A percentile compares a stretch with the other conserved stretches of the same genome.
phyloP scores from a whole-genome alignment of 768 basidiomycete species.

The Trametes elegans region DNA sequence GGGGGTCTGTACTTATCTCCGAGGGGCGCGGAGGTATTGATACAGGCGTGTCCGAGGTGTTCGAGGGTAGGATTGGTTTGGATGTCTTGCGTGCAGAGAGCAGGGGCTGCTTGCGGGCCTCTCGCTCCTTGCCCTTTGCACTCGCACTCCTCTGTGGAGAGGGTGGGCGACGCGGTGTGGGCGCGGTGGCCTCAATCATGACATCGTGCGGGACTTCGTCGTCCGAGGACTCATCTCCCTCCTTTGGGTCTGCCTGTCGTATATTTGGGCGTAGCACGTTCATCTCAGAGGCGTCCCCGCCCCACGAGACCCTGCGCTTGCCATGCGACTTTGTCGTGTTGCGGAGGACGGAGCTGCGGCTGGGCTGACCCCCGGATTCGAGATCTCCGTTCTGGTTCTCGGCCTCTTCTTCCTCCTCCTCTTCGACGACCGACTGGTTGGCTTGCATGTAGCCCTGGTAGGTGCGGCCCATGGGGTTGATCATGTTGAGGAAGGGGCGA shows the following conservation, averaged over 20 bases:
- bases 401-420: slow-evolving; percentile 64
- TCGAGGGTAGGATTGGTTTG: slow-evolving; percentile 39
- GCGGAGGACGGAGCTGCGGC: slow-evolving; percentile 36
- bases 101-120: slow-evolving; percentile 42
- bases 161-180: slow-evolving; percentile 26
- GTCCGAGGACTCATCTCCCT: slow-evolving; percentile 65
- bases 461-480: slow-evolving; percentile 74
- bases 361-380: slow-evolving; percentile 58
- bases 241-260: slow-evolving; percentile 59
- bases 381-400: slow-evolving; percentile 47
- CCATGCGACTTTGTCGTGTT: slow-evolving; percentile 36
- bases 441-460: slow-evolving; percentile 78
- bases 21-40: slow-evolving; percentile 66
- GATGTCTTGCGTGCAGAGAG: slow-evolving; percentile 35
- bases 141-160: slow-evolving; percentile 19
- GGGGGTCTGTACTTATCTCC: slow-evolving; percentile 48
- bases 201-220: slow-evolving; percentile 86
- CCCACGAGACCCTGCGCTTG: slow-evolving; percentile 59
- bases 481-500: slow-evolving; percentile 75
- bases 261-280: slow-evolving; percentile 67
- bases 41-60: slow-evolving; percentile 33
- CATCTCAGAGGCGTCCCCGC: slow-evolving; percentile 53
- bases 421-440: slow-evolving; percentile 67
- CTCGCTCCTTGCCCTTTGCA: slow-evolving; percentile 38
- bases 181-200: slow-evolving; percentile 74